Evolutionary conservation across 2,329 filamentous ascomycete genomes (phyloP).

Genomic region (Colletotrichum sp.): DNA sequence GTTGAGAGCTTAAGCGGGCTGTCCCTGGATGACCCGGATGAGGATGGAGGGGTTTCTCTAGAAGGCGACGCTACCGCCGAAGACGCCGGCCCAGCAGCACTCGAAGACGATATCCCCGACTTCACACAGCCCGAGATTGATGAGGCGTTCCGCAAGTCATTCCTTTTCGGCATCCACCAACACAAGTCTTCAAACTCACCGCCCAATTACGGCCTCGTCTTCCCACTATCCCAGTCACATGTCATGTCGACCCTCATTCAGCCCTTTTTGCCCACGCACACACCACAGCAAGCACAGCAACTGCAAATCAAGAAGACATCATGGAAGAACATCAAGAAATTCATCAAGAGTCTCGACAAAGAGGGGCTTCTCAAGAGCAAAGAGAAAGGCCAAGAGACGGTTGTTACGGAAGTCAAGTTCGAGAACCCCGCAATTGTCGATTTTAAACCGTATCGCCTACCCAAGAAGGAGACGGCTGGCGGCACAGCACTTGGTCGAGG

Average conservation of each 20-base stretch:
- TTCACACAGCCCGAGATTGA: background rate
- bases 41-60: background rate
- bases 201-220: background rate
- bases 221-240: background rate
- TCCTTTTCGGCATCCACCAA: background rate
- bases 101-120: background rate
- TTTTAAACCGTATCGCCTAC: background rate
- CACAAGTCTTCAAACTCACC: background rate
- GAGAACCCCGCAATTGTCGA: background rate
- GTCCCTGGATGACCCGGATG: background rate
- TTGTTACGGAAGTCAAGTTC: background rate
- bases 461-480: background rate
- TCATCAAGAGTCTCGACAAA: background rate
- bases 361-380: background rate
- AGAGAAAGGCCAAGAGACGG: background rate
- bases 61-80: background rate
- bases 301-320: background rate
- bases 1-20: background rate
- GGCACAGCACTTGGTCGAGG: background rate
- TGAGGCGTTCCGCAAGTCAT: background rate
- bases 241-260: constrained; percentile 1
- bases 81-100: background rate
- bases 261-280: background rate
- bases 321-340: background rate
- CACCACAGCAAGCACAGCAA: background rate